A percentile compares a stretch with the other conserved stretches of the same genome.
phyloP scores from a whole-genome alignment of 495 filamentous ascomycete genomes.

The Chlorociboria aeruginascens region DNA sequence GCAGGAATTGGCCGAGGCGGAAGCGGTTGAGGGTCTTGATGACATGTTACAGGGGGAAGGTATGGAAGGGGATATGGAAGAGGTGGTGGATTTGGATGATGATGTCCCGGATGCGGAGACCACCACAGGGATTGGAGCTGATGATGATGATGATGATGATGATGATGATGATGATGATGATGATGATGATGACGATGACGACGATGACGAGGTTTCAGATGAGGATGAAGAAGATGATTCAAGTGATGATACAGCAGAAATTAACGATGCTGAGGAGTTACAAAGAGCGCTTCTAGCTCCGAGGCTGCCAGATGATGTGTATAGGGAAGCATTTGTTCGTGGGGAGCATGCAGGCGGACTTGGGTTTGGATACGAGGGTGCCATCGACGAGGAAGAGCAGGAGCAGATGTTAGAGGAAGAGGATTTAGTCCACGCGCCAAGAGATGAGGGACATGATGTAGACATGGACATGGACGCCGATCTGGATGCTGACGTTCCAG shows the following conservation, averaged over 20 bases:
- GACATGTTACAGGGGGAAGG: constrained; percentile 54
- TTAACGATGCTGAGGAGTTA: constrained; percentile 19
- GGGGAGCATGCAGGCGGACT: constrained; percentile 25
- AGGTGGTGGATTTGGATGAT: constrained; percentile 45
- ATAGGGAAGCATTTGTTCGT: constrained; percentile 35
- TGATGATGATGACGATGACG: constrained; percentile 39
- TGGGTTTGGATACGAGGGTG: constrained; percentile 26
- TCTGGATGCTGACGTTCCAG: constrained; percentile 56
- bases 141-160: constrained; percentile 35
- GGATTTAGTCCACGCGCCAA: constrained; percentile 25
- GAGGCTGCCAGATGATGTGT: constrained; percentile 28
- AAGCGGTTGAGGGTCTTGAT: constrained; percentile 22
- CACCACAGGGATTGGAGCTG: constrained; percentile 29
- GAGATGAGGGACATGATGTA: constrained; percentile 17
- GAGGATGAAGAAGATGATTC: constrained; percentile 33
- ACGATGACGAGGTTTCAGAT: constrained; percentile 45
- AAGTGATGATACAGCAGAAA: constrained; percentile 34
- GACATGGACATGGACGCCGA: constrained; percentile 45
- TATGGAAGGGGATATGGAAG: constrained; percentile 32
- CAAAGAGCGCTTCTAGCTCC: constrained; percentile 25
- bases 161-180: constrained; percentile 32
- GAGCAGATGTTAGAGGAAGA: constrained; percentile 42
- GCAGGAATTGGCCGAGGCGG: constrained; percentile 48
- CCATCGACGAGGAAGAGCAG: constrained; percentile 24
- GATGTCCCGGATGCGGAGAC: constrained; percentile 53